Percentiles rank a stretch among this genome's conserved stretches.
Conservation (phyloP, 2,329 filamentous ascomycete species). For the Aspergillus glaucus region DNA sequence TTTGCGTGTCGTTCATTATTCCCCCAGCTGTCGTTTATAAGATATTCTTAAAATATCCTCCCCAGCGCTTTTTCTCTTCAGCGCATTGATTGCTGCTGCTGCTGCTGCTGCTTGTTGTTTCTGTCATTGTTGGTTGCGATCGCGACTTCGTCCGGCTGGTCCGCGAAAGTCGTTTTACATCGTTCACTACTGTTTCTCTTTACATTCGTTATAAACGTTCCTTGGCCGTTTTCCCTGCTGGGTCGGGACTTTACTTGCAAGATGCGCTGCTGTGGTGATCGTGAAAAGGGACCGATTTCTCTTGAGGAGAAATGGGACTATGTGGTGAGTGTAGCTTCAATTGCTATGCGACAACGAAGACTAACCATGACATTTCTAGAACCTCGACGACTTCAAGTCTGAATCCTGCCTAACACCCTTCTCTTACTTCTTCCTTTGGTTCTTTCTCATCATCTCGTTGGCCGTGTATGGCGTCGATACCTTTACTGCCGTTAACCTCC, state of each 20-base stretch:
- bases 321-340: conserved; percentile 54
- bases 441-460: conserved; percentile 70
- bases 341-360: conserved; percentile 2
- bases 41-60: neutral
- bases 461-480: conserved; percentile 85
- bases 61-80: neutral
- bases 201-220: neutral
- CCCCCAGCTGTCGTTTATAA: neutral
- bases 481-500: conserved; percentile 86
- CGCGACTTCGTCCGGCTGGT: conserved; percentile 29
- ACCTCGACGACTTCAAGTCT: conserved; percentile 71
- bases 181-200: conserved; percentile 3
- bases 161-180: conserved; percentile 23
- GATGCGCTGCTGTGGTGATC: conserved; percentile 62
- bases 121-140: conserved; percentile 4
- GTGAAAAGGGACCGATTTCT: conserved; percentile 58
- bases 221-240: conserved; percentile 19
- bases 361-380: conserved; percentile 29
- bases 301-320: conserved; percentile 94
- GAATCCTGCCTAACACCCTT: conserved; percentile 69
- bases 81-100: conserved; percentile 1
- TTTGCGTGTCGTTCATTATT: neutral
- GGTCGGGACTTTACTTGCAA: conserved; percentile 26
- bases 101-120: neutral
- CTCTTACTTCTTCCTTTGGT: conserved; percentile 79